Percentiles rank a stretch among this genome's conserved stretches.
Evolutionary conservation across 805 yeast species (phyloP).

Genomic region (Yarrowia sp.): DNA sequence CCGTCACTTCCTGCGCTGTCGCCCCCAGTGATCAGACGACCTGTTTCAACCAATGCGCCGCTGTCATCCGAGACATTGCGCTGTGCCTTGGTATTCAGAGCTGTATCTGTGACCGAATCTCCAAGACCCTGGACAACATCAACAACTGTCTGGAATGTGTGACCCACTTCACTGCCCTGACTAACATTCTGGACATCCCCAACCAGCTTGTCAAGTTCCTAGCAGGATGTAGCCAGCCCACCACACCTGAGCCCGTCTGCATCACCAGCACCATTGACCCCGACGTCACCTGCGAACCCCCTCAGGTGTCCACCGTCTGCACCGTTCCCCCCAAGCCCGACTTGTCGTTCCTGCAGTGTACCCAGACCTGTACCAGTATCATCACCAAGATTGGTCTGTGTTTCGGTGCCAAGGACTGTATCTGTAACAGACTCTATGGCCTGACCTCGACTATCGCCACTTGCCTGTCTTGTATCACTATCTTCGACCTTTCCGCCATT

Average conservation of each 20-base stretch:
- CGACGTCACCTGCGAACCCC: background rate
- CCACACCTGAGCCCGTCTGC: slow-evolving; percentile 18
- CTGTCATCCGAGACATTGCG: slow-evolving; percentile 11
- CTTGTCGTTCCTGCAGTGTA: slow-evolving; percentile 1
- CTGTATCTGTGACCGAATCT: slow-evolving; percentile 15
- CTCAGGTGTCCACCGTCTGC: slow-evolving; percentile 4
- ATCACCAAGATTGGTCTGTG: slow-evolving; percentile 3
- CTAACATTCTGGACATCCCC: background rate
- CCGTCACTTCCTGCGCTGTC: slow-evolving; percentile 1
- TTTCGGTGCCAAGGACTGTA: background rate
- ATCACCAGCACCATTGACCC: background rate
- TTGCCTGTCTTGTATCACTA: slow-evolving; percentile 1
- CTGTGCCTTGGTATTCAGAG: slow-evolving; percentile 6
- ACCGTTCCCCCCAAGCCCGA: background rate
- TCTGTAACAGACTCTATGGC: background rate
- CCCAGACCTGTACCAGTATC: background rate
- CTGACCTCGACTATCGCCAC: background rate
- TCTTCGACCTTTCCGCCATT: background rate
- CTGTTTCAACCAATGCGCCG: slow-evolving; percentile 1
- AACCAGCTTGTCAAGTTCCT: background rate
- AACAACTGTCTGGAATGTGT: slow-evolving; percentile 15
- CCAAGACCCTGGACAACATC: slow-evolving; percentile 4
- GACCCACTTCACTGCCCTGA: background rate
- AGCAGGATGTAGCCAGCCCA: background rate
- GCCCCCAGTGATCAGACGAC: background rate